Conservation (phyloP, 495 filamentous ascomycete genomes). For the Hypoxylon cercidicola region DNA sequence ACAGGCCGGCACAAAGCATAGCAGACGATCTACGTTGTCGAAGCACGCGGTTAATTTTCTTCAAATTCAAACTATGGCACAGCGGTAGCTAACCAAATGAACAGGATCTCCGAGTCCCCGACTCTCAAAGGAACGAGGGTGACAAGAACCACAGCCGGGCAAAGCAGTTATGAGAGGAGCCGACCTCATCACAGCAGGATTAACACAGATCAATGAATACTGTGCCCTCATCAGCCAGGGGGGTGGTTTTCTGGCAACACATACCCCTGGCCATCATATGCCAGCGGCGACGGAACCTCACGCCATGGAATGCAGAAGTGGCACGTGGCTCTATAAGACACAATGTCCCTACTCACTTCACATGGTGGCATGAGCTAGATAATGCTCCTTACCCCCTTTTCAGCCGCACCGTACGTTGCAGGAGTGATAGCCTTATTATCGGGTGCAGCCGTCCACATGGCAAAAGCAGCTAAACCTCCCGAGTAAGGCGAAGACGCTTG, state of each 20-base stretch:
- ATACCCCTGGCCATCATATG: neutral
- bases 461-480: constrained; percentile 15
- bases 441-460: constrained; percentile 15
- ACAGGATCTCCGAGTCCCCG: too few relatives aligned
- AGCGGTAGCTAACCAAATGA: too few relatives aligned
- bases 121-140: neutral
- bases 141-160: neutral
- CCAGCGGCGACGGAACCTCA: neutral
- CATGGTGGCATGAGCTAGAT: neutral
- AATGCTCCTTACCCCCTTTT: neutral
- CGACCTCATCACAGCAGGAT: neutral
- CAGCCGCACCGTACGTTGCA: constrained; percentile 14
- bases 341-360: neutral
- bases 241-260: neutral
- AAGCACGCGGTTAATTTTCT: too few relatives aligned
- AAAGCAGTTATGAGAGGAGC: too few relatives aligned
- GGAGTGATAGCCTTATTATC: constrained; percentile 6
- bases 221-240: neutral
- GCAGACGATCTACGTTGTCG: too few relatives aligned
- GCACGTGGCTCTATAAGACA: neutral
- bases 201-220: neutral
- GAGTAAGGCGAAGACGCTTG: constrained; percentile 13
- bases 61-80: too few relatives aligned
- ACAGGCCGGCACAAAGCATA: too few relatives aligned
- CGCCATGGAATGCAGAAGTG: neutral